Conservation (phyloP, 1,284 basidiomycete genomes). For the Trichosporon inkin region DNA sequence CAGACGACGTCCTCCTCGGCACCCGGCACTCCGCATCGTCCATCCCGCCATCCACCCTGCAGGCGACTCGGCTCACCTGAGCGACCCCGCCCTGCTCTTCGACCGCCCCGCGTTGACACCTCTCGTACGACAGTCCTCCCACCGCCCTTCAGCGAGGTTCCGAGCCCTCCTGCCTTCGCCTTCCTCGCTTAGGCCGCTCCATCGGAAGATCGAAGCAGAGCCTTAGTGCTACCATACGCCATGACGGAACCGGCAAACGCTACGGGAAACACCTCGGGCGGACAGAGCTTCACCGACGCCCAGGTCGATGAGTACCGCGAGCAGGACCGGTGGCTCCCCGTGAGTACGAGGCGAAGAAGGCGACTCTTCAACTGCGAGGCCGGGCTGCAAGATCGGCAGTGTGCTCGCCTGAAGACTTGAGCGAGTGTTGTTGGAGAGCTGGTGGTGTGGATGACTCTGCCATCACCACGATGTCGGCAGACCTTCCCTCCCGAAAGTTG, state of each 20-base stretch:
- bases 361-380: no score
- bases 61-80: neutral
- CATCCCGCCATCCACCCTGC: neutral
- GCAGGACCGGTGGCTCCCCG: constrained; percentile 85
- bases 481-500: neutral
- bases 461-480: no score
- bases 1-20: neutral
- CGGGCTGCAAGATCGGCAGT: no score
- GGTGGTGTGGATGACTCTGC: no score
- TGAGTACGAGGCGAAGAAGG: constrained; percentile 50
- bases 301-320: constrained; percentile 88
- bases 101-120: neutral
- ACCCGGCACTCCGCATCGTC: neutral
- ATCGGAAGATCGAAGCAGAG: neutral
- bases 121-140: neutral
- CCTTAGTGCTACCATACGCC: neutral
- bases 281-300: constrained; percentile 66
- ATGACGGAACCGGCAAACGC: constrained; percentile 1
- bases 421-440: no score
- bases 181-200: neutral
- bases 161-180: neutral
- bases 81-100: neutral
- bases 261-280: neutral
- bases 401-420: no score
- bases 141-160: neutral